A percentile compares a stretch with the other conserved stretches of the same genome.
These are phyloP conservation scores for Blumeria graminis DNA, from an alignment of 2,329 filamentous ascomycete genomes.

Conservation along the genomic window DNA sequence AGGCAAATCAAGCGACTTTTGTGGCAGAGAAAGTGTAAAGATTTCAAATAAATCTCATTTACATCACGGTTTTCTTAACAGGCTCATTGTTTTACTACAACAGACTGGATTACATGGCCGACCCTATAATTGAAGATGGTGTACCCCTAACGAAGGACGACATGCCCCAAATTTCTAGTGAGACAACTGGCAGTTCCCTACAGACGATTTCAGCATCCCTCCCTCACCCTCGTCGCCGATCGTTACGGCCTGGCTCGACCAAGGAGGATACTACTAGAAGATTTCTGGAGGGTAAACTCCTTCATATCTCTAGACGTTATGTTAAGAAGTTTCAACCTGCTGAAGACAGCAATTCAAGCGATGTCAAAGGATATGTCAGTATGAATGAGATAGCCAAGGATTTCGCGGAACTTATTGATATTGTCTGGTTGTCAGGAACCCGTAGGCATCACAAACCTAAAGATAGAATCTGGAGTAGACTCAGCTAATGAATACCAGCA, in stretches of 20 bases:
- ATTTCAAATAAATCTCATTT: too few species aligned
- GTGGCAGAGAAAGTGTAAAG: too few species aligned
- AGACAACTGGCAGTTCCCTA: too few species aligned
- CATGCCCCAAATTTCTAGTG: too few species aligned
- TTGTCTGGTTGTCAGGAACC: constrained; percentile 71
- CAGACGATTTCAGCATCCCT: constrained; percentile 14
- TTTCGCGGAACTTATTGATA: constrained; percentile 48
- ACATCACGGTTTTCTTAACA: too few species aligned
- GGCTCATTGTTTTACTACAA: too few species aligned
- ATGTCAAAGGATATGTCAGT: constrained; percentile 45
- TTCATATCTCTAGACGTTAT: constrained; percentile 31
- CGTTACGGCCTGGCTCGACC: constrained; percentile 28
- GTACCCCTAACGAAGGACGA: too few species aligned
- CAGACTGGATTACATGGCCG: too few species aligned
- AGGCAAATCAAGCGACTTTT: too few species aligned
- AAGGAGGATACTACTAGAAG: constrained; percentile 35
- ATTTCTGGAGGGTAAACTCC: constrained; percentile 29
- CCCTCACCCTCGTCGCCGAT: constrained; percentile 28
- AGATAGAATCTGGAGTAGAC: neutral
- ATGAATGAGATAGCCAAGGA: constrained; percentile 35
- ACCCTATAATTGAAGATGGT: too few species aligned
- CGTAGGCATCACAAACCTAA: constrained; percentile 28
- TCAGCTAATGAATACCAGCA: constrained; percentile 22
- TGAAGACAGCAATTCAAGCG: constrained; percentile 17
- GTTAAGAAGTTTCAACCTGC: constrained; percentile 31